Base-by-base conservation (phyloP, 1,284 basidiomycete genomes). In the Porodaedalea pini region DNA sequence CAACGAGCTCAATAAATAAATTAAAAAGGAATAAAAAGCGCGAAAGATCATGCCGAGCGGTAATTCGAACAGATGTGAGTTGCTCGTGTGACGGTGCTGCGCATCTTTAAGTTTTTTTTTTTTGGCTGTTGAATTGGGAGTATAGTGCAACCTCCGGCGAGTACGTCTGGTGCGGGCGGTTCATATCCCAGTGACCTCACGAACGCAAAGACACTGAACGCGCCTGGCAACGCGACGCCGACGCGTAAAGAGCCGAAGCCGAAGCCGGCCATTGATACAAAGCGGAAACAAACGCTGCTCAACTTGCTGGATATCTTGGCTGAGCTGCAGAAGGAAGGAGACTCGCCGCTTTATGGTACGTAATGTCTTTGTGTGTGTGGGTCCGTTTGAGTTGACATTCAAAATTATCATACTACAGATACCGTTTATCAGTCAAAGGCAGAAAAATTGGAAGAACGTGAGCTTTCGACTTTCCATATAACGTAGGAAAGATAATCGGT, bases 221-320 rank as follows among this genome's bases (percentile, higher is more conserved):
- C 27, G 23, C 51, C 51, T 2, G 40, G 57, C 8, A 34, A 51
- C 7, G 29, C 37, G 19, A 58, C 57, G 6, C 57, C 51, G n/a
- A 58, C 57, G 27, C 51, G 57, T 13, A 58, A 58, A 25, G 57
- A 58, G 19, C 48, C 13, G 2, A 51, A 41, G 29, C 52, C 51
- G 3, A 51, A 41, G 23, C 52, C 57, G 7, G 47, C 37, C 4
- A 50, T 58, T 13, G 52, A 58, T 39, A 58, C 58, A 44, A 75
- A 67, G 60, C 73, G 85, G 41, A 82, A 79, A 64, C 80, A 86
- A 64, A 86, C 85, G 0, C 76, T 88, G 52, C 69, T 86, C 40
- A 85, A 76, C 61, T 68, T 88, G 61, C 76, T 90, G 52, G 85
- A 90, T 62, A 75, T 76, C 36, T 65, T 81, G 60, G 78, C 82